Evolutionary conservation across 345 rosid species (phyloP), one percentile per base, ranked within the genome.

Genomic region (Sisymbrium altissimum): DNA sequence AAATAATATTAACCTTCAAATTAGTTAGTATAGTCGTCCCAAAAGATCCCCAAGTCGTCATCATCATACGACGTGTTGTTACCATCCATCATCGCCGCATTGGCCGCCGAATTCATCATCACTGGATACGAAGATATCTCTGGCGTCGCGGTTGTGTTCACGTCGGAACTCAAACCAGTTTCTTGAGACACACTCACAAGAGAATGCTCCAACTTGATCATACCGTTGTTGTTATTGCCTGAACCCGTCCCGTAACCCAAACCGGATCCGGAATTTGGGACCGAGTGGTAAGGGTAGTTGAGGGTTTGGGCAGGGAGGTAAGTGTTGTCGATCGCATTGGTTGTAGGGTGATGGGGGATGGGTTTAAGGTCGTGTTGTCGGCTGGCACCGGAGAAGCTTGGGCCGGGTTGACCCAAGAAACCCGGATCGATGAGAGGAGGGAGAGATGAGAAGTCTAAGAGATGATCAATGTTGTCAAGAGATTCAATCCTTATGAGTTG

Each of bases 291-390:
- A 46, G 72, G 30, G 80, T 77, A 83, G 71, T 66, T 71, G 52
- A 74, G 66, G 57, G 41, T 68, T 11, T 86, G 77, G 74, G 72
- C 85, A 91, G 95, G 80, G 92, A 86, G 84, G 92, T 95, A 88
- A 89, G 89, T 88, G 89, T 43, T 23, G 36, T 61, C n/a, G n/a
- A 67, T 33, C 86, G 86, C 89, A 75, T 62, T 53, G 48, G 70
- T 57, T 64, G 35, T 36, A 74, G 21, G 82, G 75, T 8, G 87
- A 78, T 56, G 90, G 74, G 64, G 46, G 66, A 63, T 27, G 46
- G 64, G 64, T 77, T 77, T 77, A 60, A 57, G 29, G 57, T 71
- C 64, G n/a, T 54, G 32, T 66, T 57, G 72, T 56, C 56, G 79
- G 72, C 21, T 4, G 0, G 57, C 21, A 18, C 56, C 43, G 2